Evolutionary conservation across 495 filamentous ascomycete species (phyloP).

Genomic region (Hypoxylon trugodes): DNA sequence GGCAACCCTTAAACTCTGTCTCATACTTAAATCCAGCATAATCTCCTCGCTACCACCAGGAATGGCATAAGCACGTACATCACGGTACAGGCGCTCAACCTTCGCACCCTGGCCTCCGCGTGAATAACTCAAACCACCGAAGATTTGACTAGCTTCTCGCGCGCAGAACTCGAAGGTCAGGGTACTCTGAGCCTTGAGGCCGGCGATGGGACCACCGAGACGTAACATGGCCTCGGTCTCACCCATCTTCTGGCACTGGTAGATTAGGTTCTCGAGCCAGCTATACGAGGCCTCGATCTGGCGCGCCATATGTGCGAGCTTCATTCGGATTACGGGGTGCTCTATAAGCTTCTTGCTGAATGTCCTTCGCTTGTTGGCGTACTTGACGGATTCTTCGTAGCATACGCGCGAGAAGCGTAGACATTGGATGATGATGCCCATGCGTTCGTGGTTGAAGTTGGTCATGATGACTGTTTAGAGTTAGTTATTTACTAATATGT

Average conservation of each 20-base stretch:
- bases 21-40: conserved; percentile 96
- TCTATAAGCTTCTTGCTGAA: conserved; percentile 97
- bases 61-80: conserved; percentile 98
- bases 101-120: conserved; percentile 95
- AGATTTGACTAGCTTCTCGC: conserved; percentile 95
- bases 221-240: conserved; percentile 96
- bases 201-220: conserved; percentile 92
- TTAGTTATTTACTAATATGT: conserved; percentile 16
- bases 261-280: conserved; percentile 97
- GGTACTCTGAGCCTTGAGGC: conserved; percentile 92
- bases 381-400: conserved; percentile 95
- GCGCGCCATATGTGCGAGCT: conserved; percentile 96
- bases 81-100: conserved; percentile 92
- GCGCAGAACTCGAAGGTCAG: conserved; percentile 97
- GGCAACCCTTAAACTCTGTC: conserved; percentile 89
- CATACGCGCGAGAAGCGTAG: conserved; percentile 95
- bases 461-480: conserved; percentile 80
- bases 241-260: conserved; percentile 90
- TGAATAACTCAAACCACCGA: conserved; percentile 92
- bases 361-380: conserved; percentile 93
- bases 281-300: conserved; percentile 96
- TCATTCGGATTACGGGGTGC: conserved; percentile 96
- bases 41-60: conserved; percentile 98
- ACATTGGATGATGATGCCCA: conserved; percentile 98
- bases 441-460: conserved; percentile 99